phyloP scores from a whole-genome alignment of 2,329 filamentous ascomycete genomes.

The Aspergillus fumigatiaffinis region DNA sequence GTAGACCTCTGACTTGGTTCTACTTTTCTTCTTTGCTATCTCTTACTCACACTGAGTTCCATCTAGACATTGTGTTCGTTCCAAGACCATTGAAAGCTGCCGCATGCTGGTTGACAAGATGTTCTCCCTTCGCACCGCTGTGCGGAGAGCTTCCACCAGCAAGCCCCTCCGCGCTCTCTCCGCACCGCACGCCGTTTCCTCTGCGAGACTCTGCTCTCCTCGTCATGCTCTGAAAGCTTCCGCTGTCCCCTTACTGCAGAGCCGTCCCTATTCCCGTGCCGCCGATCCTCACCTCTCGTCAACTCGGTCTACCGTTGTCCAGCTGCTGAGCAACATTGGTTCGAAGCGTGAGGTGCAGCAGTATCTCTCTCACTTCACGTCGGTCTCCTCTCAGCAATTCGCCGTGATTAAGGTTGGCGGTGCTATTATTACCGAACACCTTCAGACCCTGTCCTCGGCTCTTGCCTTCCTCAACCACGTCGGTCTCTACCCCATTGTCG shows the following conservation, averaged over 20 bases:
- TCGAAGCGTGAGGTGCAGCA: constrained; percentile 96
- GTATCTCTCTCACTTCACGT: constrained; percentile 95
- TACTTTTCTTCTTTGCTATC: constrained; percentile 4
- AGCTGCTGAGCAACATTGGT: constrained; percentile 90
- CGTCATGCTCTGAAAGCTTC: constrained; percentile 25
- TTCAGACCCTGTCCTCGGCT: constrained; percentile 85
- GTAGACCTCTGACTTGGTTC: constrained; percentile 4
- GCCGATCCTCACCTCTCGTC: constrained; percentile 51
- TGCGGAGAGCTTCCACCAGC: constrained; percentile 42
- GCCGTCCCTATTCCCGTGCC: constrained; percentile 44
- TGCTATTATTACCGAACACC: constrained; percentile 89
- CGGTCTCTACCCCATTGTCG: constrained; percentile 89
- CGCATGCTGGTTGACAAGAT: constrained; percentile 41
- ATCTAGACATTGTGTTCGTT: constrained; percentile 15
- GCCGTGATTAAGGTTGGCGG: constrained; percentile 98
- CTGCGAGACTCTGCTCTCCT: constrained; percentile 25
- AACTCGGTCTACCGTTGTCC: constrained; percentile 77
- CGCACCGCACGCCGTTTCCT: constrained; percentile 32
- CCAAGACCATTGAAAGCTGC: constrained; percentile 31
- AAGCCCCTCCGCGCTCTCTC: constrained; percentile 40
- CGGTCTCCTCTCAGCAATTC: constrained; percentile 93
- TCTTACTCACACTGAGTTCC: constrained; percentile 1
- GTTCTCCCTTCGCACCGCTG: constrained; percentile 42
- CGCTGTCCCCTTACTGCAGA: constrained; percentile 25
- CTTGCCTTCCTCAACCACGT: constrained; percentile 92